A percentile compares a stretch with the other conserved stretches of the same genome.
These are phyloP conservation scores for Hyaloscypha finlandica DNA, from an alignment of 495 filamentous ascomycete species.

Conservation along the genomic window DNA sequence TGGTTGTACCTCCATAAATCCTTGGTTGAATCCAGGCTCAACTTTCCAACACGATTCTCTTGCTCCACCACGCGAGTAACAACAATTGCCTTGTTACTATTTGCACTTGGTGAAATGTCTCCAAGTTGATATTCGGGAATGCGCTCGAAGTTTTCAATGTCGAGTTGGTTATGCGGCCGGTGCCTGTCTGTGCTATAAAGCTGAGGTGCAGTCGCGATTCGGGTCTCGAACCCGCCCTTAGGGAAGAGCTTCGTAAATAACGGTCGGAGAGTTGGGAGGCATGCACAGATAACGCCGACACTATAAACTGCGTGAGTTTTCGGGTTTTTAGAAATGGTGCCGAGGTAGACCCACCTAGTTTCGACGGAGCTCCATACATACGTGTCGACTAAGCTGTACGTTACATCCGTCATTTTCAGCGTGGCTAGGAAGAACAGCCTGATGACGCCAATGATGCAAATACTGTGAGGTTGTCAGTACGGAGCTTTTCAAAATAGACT, in stretches of 20 bases:
- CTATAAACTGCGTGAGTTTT: neutral
- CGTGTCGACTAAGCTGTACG: neutral
- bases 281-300: neutral
- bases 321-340: neutral
- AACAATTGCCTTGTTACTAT: neutral
- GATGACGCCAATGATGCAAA: neutral
- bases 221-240: neutral
- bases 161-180: neutral
- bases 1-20: neutral
- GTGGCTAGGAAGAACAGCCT: neutral
- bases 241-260: neutral
- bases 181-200: neutral
- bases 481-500: neutral
- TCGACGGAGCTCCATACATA: neutral
- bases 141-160: neutral
- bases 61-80: neutral
- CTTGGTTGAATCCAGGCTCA: neutral
- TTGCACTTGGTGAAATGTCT: neutral
- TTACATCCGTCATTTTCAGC: neutral
- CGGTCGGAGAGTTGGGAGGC: neutral
- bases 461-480: neutral
- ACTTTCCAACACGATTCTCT: neutral
- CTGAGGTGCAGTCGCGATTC: neutral
- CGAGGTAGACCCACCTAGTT: neutral
- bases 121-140: neutral